Evolutionary conservation across 345 rosid species (phyloP), one percentile per base, ranked within the genome.

Genomic region (Streptanthus diversifolius): DNA sequence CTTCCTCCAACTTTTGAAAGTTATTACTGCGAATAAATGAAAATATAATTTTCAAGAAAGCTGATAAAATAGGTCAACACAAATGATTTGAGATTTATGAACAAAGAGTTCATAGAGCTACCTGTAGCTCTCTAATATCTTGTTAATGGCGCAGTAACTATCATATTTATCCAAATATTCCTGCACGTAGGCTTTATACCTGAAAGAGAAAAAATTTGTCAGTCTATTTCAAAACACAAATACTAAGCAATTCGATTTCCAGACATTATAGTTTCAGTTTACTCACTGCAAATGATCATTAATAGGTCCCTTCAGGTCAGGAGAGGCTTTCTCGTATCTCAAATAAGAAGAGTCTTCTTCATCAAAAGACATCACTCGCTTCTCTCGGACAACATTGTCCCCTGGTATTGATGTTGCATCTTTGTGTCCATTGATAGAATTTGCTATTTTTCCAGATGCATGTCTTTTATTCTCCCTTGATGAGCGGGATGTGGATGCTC

Each of bases 271-370:
- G 27, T 68, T 64, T 39, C 55, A 6, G 48, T 72, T 35, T 66
- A 86, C 99, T 82, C 81, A 95, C 99, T 91, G 97, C 57, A 84
- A 63, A 44, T 77, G 80, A 78, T 88, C 96, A 80, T 77, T 86
- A 61, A 95, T 87, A 35, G 85, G 86, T 41, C 92, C 97, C 81
- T 82, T 89, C 24, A 78, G 77, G 80, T 95, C 99, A 15, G 97
- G 88, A 60, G 68, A 83, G 80, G 88, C 89, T 77, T 88, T 95
- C 54, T 88, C 93, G 62, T 88, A 90, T 82, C 91, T 95, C 24
- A 83, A 81, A 77, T 82, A 95, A 52, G 88, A 76, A 75, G 73
- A 76, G 72, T 77, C 80, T 65, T 85, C 90, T 70, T 87, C 96
- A 68, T 85, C 91, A 3, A 83, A 80, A 72, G 82, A 85, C 66